Evolutionary conservation across 805 yeast species (phyloP).

Genomic region (Gaillardinia entomophila): DNA sequence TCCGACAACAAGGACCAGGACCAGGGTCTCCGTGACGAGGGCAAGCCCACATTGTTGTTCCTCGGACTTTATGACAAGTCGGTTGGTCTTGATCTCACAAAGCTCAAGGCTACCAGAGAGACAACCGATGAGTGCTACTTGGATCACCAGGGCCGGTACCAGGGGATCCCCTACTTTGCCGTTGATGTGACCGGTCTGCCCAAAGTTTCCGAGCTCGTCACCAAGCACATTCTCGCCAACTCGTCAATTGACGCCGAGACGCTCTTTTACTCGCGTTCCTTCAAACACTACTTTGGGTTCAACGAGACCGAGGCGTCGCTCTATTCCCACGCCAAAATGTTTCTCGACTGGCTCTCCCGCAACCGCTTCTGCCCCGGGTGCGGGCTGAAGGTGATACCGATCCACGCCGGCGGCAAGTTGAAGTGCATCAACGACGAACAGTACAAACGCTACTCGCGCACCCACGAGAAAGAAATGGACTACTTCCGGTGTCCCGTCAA

Average conservation of each 20-base stretch:
- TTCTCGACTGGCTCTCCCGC: conserved; percentile 75
- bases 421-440: conserved; percentile 33
- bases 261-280: conserved; percentile 24
- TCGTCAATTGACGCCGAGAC: conserved; percentile 7
- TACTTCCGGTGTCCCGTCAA: conserved; percentile 31
- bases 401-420: conserved; percentile 64
- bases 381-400: conserved; percentile 57
- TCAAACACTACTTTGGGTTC: conserved; percentile 33
- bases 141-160: conserved; percentile 42
- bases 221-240: conserved; percentile 4
- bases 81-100: conserved; percentile 31
- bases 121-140: conserved; percentile 26
- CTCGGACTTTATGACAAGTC: conserved; percentile 43
- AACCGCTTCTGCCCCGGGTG: conserved; percentile 84
- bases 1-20: conserved; percentile 28
- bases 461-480: conserved; percentile 11
- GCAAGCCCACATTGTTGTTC: conserved; percentile 35
- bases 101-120: conserved; percentile 21
- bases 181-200: conserved; percentile 43
- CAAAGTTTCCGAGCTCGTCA: conserved; percentile 12
- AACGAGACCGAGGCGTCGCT: conserved; percentile 50
- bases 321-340: conserved; percentile 78
- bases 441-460: conserved; percentile 9
- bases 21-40: conserved; percentile 33
- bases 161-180: conserved; percentile 62